Evolutionary conservation across 2,329 filamentous ascomycete genomes (phyloP), one percentile per base, ranked within the genome.

Genomic region (Chrysoporthe puriensis): DNA sequence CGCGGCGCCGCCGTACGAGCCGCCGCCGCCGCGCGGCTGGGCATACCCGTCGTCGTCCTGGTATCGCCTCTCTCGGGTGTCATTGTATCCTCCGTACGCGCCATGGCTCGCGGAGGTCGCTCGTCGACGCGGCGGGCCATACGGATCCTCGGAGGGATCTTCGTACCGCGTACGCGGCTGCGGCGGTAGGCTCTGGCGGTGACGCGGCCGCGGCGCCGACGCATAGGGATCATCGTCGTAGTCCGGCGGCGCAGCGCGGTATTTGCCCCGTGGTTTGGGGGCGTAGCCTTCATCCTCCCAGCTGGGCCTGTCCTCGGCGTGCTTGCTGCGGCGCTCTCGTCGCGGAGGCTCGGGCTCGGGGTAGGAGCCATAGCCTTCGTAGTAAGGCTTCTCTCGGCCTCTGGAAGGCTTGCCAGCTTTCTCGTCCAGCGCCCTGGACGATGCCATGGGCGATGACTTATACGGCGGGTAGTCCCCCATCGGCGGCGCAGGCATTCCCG

Each of bases 101-200:
- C 64, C 62, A 6, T 68, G 66, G 44, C 62, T 65, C 7, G 48
- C 42, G 8, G 68, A 70, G 14, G 68, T 60, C 4, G 68, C 68
- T 13, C 68, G 61, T 13, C 68, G 58, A 0, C 62, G 68, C 9
- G 66, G 66, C 44, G 60, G 14, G 2, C 32, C 68, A 16, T 68
- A 65, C 6, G 57, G 36, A 14, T 68, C 65, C 3, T 50, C 62
- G 7, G 57, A 50, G 1, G 63, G 44, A 4, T 58, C 65, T 1
- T 52, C 56, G n/a, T 69, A 60, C 7, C 32, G 57, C 3, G 66
- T 56, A 21, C 68, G 68, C 13, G 62, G 3, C 26, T 50, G 66
- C 8, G 68, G 68, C 2, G 68, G 68, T 43, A 70, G 32, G 18
- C 65, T 68, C 62, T 70, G 68, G 7, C 68, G 68, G 26, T 70